phyloP scores from a whole-genome alignment of 2,329 filamentous ascomycete species.

The Acrodontium crateriforme region DNA sequence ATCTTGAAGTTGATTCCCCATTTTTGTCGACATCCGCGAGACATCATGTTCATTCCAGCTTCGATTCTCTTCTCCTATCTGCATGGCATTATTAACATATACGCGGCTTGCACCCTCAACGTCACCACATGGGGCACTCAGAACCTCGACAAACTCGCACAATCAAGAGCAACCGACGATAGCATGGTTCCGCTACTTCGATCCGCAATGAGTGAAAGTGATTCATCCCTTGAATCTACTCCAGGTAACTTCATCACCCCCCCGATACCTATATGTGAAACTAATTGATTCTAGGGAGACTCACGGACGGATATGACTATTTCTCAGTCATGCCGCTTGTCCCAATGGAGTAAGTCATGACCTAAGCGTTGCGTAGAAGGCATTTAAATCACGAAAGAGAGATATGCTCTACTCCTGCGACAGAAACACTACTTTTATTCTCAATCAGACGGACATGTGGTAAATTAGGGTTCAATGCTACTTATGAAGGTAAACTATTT shows the following conservation, averaged over 20 bases:
- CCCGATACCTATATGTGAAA: constrained; percentile 1
- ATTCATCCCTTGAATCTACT: constrained; percentile 2
- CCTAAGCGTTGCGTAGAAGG: too few species aligned
- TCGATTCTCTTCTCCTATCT: constrained; percentile 43
- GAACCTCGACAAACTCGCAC: constrained; percentile 12
- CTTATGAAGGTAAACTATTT: too few species aligned
- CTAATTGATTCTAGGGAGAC: constrained; percentile 4
- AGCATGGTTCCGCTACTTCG: constrained; percentile 10
- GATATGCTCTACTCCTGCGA: too few species aligned
- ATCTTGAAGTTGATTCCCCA: constrained; percentile 43
- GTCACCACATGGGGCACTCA: constrained; percentile 20
- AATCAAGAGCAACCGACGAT: constrained; percentile 6
- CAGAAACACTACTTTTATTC: too few species aligned
- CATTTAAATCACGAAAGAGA: too few species aligned
- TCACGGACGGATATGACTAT: constrained; percentile 9
- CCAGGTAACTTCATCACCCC: too few species aligned
- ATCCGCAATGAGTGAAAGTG: constrained; percentile 4
- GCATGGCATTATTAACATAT: constrained; percentile 45
- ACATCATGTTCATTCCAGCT: constrained; percentile 36
- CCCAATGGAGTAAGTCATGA: too few species aligned
- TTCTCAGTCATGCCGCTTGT: constrained; percentile 3
- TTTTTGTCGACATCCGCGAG: constrained; percentile 37
- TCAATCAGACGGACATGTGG: too few species aligned
- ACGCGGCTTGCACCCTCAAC: constrained; percentile 36
- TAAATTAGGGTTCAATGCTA: too few species aligned